Base-by-base conservation (phyloP, 192 early-diverging fungal species). In the Coemansia sp. region DNA sequence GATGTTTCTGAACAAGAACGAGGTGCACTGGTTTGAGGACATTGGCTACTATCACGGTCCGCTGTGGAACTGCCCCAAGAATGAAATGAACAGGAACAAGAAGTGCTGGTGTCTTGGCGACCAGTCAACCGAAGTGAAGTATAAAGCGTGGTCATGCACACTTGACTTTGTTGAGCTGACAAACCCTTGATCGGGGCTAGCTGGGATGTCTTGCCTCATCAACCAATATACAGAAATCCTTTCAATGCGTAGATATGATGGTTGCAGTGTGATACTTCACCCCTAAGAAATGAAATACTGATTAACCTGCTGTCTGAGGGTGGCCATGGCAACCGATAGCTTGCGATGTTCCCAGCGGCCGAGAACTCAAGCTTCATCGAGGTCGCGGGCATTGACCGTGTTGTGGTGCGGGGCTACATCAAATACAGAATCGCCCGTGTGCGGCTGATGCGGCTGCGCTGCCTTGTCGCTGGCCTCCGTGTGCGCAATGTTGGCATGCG, bases 11-110 rank as follows among this genome's bases (percentile, higher is more conserved):
- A n/a, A n/a, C n/a, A n/a, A n/a, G n/a, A 48, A 66, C 17, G 67
- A 86, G 31, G 78, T 88, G 6, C 84, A 86, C 40, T 88, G 75
- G 64, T 88, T 88, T 53, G 73, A 87, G 48, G 82, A 87, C 62
- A 85, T 87, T 62, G 85, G 84, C 8, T 86, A 86, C 62, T 70
- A 47, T 41, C 81, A 83, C 47, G 60, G 65, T 0, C 58, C 52
- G n/a, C 62, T 73, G 38, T 60, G 51, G 50, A 60, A 68, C 50
- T 68, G 65, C 22, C 65, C 65, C 52, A 58, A 59, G 42, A 58
- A 51, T 26, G n/a, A n/a, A n/a, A n/a, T n/a, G n/a, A 27, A 55
- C 12, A 51, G 42, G 49, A 61, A 65, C 50, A 53, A 60, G 44
- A 67, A 67, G 55, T 65, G 62, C 54, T 65, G 64, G 67, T 77